Conservation (phyloP, 345 rosid species). For the Salix dunnii region DNA sequence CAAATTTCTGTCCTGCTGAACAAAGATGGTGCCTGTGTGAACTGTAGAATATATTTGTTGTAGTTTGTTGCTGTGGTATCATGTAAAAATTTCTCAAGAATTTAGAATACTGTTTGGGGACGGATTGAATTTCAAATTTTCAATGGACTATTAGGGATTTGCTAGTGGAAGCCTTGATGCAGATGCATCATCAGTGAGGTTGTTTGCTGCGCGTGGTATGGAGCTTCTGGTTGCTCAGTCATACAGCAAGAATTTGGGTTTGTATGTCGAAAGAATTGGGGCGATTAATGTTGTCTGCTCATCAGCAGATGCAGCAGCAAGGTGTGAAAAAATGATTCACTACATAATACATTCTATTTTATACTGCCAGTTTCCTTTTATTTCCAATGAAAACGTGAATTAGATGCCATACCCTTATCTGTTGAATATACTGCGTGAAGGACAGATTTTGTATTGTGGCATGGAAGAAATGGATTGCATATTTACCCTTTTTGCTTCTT, state of each 20-base stretch:
- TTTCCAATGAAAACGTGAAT: neutral
- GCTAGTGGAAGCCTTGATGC: slow-evolving; percentile 97
- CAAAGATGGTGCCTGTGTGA: neutral
- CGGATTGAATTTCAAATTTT: slow-evolving; percentile 7
- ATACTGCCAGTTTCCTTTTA: too few species aligned
- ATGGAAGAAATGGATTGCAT: neutral
- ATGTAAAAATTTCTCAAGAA: neutral
- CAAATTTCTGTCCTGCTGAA: neutral
- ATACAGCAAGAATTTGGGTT: slow-evolving; percentile 90
- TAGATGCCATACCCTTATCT: neutral
- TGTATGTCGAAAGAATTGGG: slow-evolving; percentile 88
- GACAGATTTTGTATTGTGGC: neutral
- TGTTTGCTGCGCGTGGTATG: slow-evolving; percentile 77
- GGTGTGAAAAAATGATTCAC: slow-evolving; percentile 34
- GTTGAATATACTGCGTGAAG: neutral
- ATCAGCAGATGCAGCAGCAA: slow-evolving; percentile 76
- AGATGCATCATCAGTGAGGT: slow-evolving; percentile 88
- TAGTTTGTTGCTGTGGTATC: neutral
- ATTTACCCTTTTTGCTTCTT: neutral
- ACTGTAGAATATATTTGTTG: neutral
- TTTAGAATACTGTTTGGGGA: neutral
- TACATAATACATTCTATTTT: neutral
- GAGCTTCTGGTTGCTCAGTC: slow-evolving; percentile 95
- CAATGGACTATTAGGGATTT: slow-evolving; percentile 61
- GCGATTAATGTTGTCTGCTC: slow-evolving; percentile 88